A percentile compares a stretch with the other conserved stretches of the same genome.
These are phyloP conservation scores for Aureobasidium melanogenum DNA, from an alignment of 2,329 filamentous ascomycete species.

Conservation along the genomic window DNA sequence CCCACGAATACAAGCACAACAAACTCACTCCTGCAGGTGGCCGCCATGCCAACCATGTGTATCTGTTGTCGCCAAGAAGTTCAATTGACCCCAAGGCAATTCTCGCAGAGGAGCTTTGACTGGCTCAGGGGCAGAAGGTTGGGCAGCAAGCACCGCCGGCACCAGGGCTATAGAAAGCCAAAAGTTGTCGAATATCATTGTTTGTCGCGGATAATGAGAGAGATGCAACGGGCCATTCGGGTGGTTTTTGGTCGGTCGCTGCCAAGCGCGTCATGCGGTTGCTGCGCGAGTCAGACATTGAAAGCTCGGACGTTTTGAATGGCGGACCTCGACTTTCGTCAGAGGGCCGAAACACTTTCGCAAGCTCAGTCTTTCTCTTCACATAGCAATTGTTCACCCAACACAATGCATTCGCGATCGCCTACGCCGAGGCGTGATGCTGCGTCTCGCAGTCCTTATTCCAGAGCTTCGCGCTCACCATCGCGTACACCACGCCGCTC, in stretches of 20 bases:
- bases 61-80: constrained; percentile 88
- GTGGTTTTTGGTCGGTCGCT: not conserved
- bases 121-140: constrained; percentile 73
- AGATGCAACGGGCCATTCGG: not conserved
- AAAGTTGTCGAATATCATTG: constrained; percentile 15
- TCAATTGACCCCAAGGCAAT: constrained; percentile 85
- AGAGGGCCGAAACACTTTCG: not conserved
- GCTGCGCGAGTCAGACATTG: not conserved
- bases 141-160: constrained; percentile 37
- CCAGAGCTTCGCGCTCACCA: not conserved
- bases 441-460: not conserved
- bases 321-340: not conserved
- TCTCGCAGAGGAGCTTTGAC: constrained; percentile 73
- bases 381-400: not conserved
- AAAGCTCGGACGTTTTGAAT: not conserved
- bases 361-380: not conserved
- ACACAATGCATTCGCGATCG: constrained; percentile 7
- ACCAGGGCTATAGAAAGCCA: constrained; percentile 19
- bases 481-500: constrained; percentile 6
- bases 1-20: not conserved
- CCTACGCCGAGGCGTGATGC: not conserved
- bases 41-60: constrained; percentile 94
- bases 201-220: not conserved
- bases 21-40: constrained; percentile 73
- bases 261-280: not conserved